Conservation (phyloP, 2,329 filamentous ascomycete species). For the Exophiala sp. region DNA sequence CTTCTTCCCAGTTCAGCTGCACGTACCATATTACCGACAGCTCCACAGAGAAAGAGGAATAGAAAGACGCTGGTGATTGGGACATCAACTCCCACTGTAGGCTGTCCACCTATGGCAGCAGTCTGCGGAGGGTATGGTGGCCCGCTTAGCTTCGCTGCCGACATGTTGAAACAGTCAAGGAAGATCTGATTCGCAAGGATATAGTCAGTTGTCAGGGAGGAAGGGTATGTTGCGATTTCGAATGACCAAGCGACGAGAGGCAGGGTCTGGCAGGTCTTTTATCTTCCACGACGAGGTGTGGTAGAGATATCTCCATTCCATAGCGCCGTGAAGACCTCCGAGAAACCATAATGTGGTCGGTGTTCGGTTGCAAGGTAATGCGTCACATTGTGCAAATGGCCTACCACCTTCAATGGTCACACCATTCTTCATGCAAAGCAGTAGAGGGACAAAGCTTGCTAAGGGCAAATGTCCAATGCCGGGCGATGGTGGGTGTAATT, state of each 20-base stretch:
- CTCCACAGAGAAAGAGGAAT: constrained; percentile 42
- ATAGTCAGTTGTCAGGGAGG: background rate
- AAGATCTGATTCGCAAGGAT: background rate
- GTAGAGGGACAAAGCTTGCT: background rate
- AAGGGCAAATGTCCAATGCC: background rate
- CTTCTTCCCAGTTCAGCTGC: background rate
- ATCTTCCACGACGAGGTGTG: background rate
- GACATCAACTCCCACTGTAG: constrained; percentile 41
- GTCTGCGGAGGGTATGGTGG: constrained; percentile 39
- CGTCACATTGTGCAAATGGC: too few species aligned
- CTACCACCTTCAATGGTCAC: background rate
- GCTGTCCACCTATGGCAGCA: constrained; percentile 44
- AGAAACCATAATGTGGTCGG: background rate
- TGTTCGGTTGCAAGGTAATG: too few species aligned
- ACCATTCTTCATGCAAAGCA: background rate
- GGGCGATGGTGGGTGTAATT: background rate
- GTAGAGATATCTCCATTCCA: background rate
- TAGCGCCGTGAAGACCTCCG: background rate
- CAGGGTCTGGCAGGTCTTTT: constrained; percentile 1
- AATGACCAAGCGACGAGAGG: background rate
- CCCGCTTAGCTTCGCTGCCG: constrained; percentile 35
- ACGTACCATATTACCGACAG: constrained; percentile 41
- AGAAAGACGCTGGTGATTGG: constrained; percentile 64
- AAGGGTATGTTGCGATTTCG: background rate
- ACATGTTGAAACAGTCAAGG: constrained; percentile 1